phyloP scores from a whole-genome alignment of 805 yeast genomes.

The Teunomyces stri region DNA sequence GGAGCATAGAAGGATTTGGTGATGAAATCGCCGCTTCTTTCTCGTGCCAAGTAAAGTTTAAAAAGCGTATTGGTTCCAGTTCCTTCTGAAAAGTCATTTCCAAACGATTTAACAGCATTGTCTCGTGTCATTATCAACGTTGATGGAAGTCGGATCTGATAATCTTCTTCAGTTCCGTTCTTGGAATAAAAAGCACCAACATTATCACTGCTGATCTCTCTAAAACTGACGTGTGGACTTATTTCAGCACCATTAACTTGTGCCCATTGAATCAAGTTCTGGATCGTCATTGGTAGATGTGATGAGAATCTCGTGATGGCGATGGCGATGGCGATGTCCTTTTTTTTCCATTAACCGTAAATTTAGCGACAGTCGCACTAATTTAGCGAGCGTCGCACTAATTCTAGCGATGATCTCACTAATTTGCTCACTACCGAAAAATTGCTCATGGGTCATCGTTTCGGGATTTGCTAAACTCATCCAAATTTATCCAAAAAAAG shows the following conservation, averaged over 20 bases:
- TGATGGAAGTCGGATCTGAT: constrained; percentile 10
- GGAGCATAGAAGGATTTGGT: constrained; percentile 22
- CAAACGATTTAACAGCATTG: constrained; percentile 9
- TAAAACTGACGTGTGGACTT: constrained; percentile 21
- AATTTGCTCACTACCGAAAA: background rate
- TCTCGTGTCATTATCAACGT: constrained; percentile 7
- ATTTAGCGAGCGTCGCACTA: no score
- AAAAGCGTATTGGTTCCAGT: constrained; percentile 28
- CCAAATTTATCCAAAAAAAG: background rate
- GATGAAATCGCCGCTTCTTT: constrained; percentile 14
- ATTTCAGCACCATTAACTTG: constrained; percentile 26
- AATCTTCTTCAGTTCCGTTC: constrained; percentile 2
- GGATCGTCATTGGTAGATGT: background rate
- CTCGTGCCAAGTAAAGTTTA: constrained; percentile 35
- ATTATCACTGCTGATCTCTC: constrained; percentile 17
- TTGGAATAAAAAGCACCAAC: constrained; percentile 23
- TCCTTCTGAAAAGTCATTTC: constrained; percentile 10
- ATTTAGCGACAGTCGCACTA: background rate
- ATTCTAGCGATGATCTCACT: background rate
- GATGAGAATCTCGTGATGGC: background rate
- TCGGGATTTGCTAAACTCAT: background rate
- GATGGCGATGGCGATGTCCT: no score
- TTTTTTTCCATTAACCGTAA: no score
- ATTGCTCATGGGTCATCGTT: background rate
- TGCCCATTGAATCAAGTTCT: constrained; percentile 30